These are phyloP conservation scores for Breynia disticha DNA, from an alignment of 441 rosid species.

Conservation along the genomic window DNA sequence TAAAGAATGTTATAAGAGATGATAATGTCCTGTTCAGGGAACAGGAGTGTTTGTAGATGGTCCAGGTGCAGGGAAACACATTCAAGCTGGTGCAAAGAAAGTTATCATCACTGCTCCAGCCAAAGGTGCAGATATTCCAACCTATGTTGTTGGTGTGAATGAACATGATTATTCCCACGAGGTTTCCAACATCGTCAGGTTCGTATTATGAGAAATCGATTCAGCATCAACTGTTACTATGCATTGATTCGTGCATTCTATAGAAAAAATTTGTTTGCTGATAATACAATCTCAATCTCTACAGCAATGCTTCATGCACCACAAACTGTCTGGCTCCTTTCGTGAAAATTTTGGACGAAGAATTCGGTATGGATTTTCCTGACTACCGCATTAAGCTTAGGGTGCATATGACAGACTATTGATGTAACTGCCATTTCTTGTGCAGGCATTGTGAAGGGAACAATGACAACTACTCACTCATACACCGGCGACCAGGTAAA, in stretches of 20 bases:
- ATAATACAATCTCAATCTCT: neutral
- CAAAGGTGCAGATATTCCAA: slow-evolving; percentile 95
- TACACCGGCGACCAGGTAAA: slow-evolving; percentile 96
- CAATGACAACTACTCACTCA: slow-evolving; percentile 98
- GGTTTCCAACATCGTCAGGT: slow-evolving; percentile 80
- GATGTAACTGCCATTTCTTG: neutral
- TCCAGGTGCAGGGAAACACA: slow-evolving; percentile 92
- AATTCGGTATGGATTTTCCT: slow-evolving; percentile 45
- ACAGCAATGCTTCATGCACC: slow-evolving; percentile 97
- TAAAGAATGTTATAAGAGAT: no score
- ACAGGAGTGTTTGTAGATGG: slow-evolving; percentile 94
- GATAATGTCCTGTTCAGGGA: slow-evolving; percentile 36
- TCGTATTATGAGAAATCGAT: neutral
- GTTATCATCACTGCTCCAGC: slow-evolving; percentile 96
- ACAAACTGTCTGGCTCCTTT: slow-evolving; percentile 95
- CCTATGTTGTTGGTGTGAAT: slow-evolving; percentile 89
- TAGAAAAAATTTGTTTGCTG: neutral
- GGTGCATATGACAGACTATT: neutral
- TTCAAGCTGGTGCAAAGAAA: slow-evolving; percentile 93
- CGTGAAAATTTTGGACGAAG: slow-evolving; percentile 81
- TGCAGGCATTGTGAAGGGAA: slow-evolving; percentile 93
- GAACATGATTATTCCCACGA: slow-evolving; percentile 74
- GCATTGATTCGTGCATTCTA: no score
- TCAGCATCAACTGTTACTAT: no score
- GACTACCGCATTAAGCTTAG: neutral